These are phyloP conservation scores for Nothophaeocryptopus gaeumannii DNA, from an alignment of 2,329 filamentous ascomycete genomes.

Conservation along the genomic window DNA sequence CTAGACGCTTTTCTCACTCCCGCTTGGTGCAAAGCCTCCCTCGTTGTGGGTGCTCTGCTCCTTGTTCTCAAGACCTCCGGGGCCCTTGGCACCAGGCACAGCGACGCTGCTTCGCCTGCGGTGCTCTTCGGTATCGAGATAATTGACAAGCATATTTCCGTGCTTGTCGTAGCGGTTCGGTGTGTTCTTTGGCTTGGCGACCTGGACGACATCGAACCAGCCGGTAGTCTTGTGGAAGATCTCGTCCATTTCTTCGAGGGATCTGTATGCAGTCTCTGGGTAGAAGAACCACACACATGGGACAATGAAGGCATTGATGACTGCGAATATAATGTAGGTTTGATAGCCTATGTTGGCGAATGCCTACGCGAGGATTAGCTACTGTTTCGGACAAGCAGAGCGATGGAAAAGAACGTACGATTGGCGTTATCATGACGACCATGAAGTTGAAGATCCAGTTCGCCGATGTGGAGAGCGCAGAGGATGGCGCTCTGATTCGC, in stretches of 20 bases:
- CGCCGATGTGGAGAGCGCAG: conserved; percentile 45
- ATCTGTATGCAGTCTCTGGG: conserved; percentile 62
- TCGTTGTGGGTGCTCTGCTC: conserved; percentile 16
- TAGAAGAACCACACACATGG: conserved; percentile 39
- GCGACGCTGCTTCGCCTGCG: conserved; percentile 14
- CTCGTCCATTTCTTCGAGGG: conserved; percentile 64
- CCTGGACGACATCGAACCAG: conserved; percentile 48
- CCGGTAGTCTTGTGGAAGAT: conserved; percentile 59
- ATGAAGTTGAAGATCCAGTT: conserved; percentile 24
- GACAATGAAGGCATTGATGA: conserved; percentile 61
- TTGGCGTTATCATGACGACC: conserved; percentile 49
- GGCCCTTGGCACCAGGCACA: conserved; percentile 3
- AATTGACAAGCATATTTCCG: conserved; percentile 54
- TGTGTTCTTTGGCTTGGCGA: conserved; percentile 48
- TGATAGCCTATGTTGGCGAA: conserved; percentile 50
- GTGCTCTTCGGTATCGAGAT: conserved; percentile 39
- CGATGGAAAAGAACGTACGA: no score
- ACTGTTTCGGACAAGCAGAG: no score
- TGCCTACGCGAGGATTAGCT: no score
- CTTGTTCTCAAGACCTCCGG: conserved; percentile 17
- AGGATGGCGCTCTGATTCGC: conserved; percentile 35
- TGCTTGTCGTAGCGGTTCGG: conserved; percentile 58
- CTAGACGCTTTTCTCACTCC: conserved; percentile 17
- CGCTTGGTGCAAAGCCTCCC: conserved; percentile 10
- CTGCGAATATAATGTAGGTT: conserved; percentile 52